These are phyloP conservation scores for Polychaeton citri DNA, from an alignment of 2,329 filamentous ascomycete genomes.

Conservation along the genomic window DNA sequence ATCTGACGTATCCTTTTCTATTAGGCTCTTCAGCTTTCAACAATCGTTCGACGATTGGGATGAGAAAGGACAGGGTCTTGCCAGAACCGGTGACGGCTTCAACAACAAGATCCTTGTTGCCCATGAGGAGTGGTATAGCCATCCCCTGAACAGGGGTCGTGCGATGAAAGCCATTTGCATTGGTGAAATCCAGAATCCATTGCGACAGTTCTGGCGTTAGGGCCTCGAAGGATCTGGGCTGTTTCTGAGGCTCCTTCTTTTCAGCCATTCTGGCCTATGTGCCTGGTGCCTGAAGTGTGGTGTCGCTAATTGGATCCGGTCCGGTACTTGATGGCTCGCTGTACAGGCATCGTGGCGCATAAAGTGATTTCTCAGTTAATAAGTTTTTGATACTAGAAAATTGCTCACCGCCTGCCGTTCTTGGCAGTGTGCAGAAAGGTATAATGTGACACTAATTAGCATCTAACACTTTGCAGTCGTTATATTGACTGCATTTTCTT, in stretches of 20 bases:
- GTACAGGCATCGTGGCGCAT: no score
- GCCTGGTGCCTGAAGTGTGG: no score
- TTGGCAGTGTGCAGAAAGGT: no score
- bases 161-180: slow-evolving; percentile 70
- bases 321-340: no score
- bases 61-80: slow-evolving; percentile 76
- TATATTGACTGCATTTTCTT: no score
- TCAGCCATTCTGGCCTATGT: slow-evolving; percentile 4
- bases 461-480: no score
- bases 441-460: no score
- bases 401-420: no score
- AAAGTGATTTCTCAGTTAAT: no score
- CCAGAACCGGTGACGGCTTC: slow-evolving; percentile 87
- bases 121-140: slow-evolving; percentile 75
- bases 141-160: slow-evolving; percentile 95
- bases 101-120: slow-evolving; percentile 84
- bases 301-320: no score
- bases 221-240: slow-evolving; percentile 51
- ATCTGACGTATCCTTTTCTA: slow-evolving; percentile 79
- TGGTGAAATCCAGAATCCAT: slow-evolving; percentile 78
- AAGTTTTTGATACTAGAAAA: no score
- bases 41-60: slow-evolving; percentile 72
- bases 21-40: slow-evolving; percentile 67
- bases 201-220: slow-evolving; percentile 57
- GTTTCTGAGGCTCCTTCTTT: slow-evolving; percentile 11